Base-by-base conservation (phyloP, 768 basidiomycete species). In the Trametes gibbosa region DNA sequence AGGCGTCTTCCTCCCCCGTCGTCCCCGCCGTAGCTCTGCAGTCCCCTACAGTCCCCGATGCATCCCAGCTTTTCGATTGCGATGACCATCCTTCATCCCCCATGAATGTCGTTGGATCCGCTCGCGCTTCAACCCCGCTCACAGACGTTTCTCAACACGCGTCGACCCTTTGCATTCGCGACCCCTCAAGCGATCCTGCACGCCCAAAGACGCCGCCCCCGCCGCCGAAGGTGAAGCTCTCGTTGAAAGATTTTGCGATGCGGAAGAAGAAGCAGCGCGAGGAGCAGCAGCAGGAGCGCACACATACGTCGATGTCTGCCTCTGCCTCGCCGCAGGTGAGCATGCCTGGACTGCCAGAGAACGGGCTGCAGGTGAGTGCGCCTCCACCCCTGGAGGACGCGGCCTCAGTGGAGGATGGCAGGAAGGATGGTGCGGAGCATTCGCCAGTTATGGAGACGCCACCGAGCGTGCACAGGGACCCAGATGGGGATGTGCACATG, bases 221-320 rank as follows among this genome's bases (percentile, higher is more conserved):
- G 0, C 72, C 70, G 13, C 72, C 73, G 6, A 83, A 84, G 43
- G 83, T 84, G 62, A 78, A 78, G 58, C 64, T 84, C 70, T 81
- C 84, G 0, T 67, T 86, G 48, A 81, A 80, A 63, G 84, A 86
- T 60, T 86, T 84, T 63, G 81, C 78, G 29, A 55, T 80, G 29
- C 70, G 84, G 56, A 84, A 79, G 76, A 80, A 79, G 75, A 80
- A 78, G 68, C 75, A 78, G 63, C 73, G 76, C 53, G 80, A 82
- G 62, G 79, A 81, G 63, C 75, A 37, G 29, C 45, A 47, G 51
- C 42, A 57, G 54, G 27, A 77, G 52, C 71, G 67, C 1, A 74
- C 77, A 56, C n/a, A n/a, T n/a, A n/a, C n/a, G n/a, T n/a, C n/a
- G n/a, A n/a, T n/a, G n/a, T n/a, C n/a, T 9, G 8, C 13, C 21